Evolutionary conservation across 1,284 basidiomycete species (phyloP), one percentile per base, ranked within the genome.

Genomic region (Ustilago bromivora): DNA sequence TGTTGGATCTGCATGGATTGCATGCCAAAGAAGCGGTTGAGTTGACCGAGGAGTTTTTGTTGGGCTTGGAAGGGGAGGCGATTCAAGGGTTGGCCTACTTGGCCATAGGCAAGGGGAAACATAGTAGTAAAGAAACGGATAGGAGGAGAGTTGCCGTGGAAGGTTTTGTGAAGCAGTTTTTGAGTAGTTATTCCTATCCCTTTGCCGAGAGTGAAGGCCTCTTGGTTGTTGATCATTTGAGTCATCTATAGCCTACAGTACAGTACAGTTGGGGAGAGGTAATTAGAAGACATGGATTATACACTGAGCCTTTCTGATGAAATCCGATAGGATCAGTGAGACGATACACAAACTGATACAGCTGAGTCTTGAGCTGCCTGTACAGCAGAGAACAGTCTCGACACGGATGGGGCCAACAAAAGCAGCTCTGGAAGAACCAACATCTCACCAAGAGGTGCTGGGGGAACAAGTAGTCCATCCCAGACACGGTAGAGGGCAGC

Each of bases 91-190:
- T 87, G 51, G 85, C 84, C 1, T 99, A 93, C 85, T 87, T 95
- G 31, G 90, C 98, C 38, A 94, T 98, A 4, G 96, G 97, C 11
- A 94, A 97, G 86, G 95, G 96, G 86, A 96, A 95, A 87, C 96
- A 98, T 85, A 95, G 94, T 1, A 95, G 94, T 2, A 92, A 91
- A 35, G 94, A 95, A 83, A 88, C 90, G 15, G 90, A 89, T 13
- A 90, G 94, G 57, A 93, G 95, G 41, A 90, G 93, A 2, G 93
- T 93, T 36, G 92, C 94, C 71, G 89, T 98, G 12, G 93, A 92
- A 4, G 90, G 92, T 2, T 93, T 93, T 17, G 91, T 98, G 49
- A 92, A 93, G 78, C 93, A 94, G 84, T 96, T 93, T 91, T 87
- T 98, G 55, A 92, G 93, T 80, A 91, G 92, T 61, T 98, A 94